Evolutionary conservation across 2,329 filamentous ascomycete genomes (phyloP).

Genomic region (Pseudopithomyces chartarum): DNA sequence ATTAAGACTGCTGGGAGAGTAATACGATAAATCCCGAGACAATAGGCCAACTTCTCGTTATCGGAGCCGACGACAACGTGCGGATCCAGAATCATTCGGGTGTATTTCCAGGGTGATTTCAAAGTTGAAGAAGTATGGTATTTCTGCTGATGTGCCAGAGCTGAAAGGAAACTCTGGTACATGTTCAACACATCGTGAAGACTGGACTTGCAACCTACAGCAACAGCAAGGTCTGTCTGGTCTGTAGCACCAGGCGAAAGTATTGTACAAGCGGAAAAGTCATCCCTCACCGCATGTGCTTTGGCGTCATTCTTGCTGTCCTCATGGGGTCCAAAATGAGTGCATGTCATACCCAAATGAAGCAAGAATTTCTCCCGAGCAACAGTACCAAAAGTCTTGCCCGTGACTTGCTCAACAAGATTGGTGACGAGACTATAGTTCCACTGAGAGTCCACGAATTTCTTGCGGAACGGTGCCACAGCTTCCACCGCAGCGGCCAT

Average conservation of each 20-base stretch:
- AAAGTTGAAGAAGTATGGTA: neutral
- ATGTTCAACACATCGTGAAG: slow-evolving; percentile 8
- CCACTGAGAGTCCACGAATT: slow-evolving; percentile 22
- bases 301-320: slow-evolving; percentile 4
- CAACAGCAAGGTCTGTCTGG: neutral
- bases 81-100: neutral
- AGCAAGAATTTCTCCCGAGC: slow-evolving; percentile 6
- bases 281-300: slow-evolving; percentile 4
- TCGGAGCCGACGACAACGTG: neutral
- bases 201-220: slow-evolving; percentile 4
- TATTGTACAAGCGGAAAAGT: neutral
- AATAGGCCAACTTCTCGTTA: neutral
- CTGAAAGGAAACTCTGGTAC: slow-evolving; percentile 1
- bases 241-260: neutral
- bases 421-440: slow-evolving; percentile 13
- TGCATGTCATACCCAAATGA: slow-evolving; percentile 6
- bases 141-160: slow-evolving; percentile 2
- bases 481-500: slow-evolving; percentile 10
- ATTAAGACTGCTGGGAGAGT: neutral
- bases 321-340: slow-evolving; percentile 1
- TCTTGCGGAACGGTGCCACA: neutral
- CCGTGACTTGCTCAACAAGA: slow-evolving; percentile 7
- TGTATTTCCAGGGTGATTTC: neutral
- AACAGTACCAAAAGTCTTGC: neutral
- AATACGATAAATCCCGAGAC: neutral